Percentiles rank a stretch among this genome's conserved stretches.
phyloP scores from a whole-genome alignment of 2,329 filamentous ascomycete species.

The Aureobasidium subglaciale region DNA sequence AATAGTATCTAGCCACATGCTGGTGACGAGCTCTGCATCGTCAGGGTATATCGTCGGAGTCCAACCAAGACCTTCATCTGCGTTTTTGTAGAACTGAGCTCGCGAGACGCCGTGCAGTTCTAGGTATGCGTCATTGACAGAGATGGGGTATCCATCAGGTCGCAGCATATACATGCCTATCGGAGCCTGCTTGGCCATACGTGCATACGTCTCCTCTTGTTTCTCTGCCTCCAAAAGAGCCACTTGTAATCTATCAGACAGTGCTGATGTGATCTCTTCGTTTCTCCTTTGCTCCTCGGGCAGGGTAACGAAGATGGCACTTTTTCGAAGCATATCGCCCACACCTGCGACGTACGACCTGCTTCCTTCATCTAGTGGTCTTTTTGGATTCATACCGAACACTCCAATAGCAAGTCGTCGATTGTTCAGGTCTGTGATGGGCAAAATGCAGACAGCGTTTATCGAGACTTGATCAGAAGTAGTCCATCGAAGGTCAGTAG shows the following conservation, averaged over 20 bases:
- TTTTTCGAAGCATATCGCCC: slow-evolving; percentile 31
- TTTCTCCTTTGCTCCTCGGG: slow-evolving; percentile 17
- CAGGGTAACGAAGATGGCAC: slow-evolving; percentile 30
- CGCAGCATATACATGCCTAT: slow-evolving; percentile 29
- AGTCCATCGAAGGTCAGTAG: not conserved
- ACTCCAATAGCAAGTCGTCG: slow-evolving; percentile 34
- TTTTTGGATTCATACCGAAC: slow-evolving; percentile 32
- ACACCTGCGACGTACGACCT: slow-evolving; percentile 31
- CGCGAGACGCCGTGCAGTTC: slow-evolving; percentile 27
- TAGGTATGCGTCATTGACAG: slow-evolving; percentile 36
- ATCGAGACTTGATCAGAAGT: not conserved
- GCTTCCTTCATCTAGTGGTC: slow-evolving; percentile 35
- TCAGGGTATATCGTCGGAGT: not conserved
- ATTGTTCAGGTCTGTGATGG: slow-evolving; percentile 23
- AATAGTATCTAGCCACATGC: not conserved
- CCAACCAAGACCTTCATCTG: slow-evolving; percentile 20
- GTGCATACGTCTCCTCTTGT: slow-evolving; percentile 32
- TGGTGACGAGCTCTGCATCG: not conserved
- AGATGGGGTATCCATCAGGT: slow-evolving; percentile 28
- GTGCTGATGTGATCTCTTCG: slow-evolving; percentile 31
- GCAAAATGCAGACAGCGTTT: slow-evolving; percentile 2
- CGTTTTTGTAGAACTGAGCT: slow-evolving; percentile 16
- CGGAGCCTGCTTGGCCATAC: slow-evolving; percentile 33
- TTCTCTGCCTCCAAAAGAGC: slow-evolving; percentile 27
- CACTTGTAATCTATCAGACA: slow-evolving; percentile 29